Percentiles rank a stretch among this genome's conserved stretches.
These are phyloP conservation scores for Leccinum solheimii DNA, from an alignment of 1,284 basidiomycete genomes.

Conservation along the genomic window DNA sequence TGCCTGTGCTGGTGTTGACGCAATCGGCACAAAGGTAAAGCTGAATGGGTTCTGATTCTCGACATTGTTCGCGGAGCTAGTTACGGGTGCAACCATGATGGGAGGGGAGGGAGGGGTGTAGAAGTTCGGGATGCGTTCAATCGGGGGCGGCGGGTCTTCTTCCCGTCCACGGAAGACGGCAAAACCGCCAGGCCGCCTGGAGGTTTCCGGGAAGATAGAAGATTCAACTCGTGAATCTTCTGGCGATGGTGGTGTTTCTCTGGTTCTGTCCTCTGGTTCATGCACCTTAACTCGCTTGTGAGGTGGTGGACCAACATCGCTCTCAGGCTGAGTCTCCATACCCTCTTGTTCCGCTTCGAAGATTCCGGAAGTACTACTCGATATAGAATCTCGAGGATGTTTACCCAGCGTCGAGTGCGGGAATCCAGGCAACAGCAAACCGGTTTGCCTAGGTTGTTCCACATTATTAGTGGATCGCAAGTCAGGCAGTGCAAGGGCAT, in stretches of 20 bases:
- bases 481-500: slow-evolving; percentile 14
- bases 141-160: slow-evolving; percentile 49
- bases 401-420: slow-evolving; percentile 56
- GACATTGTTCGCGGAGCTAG: slow-evolving; percentile 46
- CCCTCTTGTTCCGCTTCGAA: slow-evolving; percentile 44
- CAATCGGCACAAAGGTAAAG: slow-evolving; percentile 54
- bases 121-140: slow-evolving; percentile 51
- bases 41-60: slow-evolving; percentile 56
- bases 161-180: slow-evolving; percentile 45
- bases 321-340: slow-evolving; percentile 39
- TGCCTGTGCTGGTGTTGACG: no score
- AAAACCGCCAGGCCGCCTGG: slow-evolving; percentile 34
- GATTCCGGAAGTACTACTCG: slow-evolving; percentile 42
- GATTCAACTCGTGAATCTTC: slow-evolving; percentile 9
- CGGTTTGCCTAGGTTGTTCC: slow-evolving; percentile 25
- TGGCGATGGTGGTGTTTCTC: slow-evolving; percentile 7
- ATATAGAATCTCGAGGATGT: slow-evolving; percentile 52
- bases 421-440: slow-evolving; percentile 40
- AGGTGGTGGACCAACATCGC: slow-evolving; percentile 41
- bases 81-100: slow-evolving; percentile 33
- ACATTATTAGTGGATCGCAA: slow-evolving; percentile 22
- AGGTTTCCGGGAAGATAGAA: slow-evolving; percentile 4
- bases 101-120: slow-evolving; percentile 44
- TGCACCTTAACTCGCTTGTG: slow-evolving; percentile 53
- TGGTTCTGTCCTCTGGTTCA: slow-evolving; percentile 14